phyloP scores from a whole-genome alignment of 140 eudicot genomes.

The Oenanthe javanica region DNA sequence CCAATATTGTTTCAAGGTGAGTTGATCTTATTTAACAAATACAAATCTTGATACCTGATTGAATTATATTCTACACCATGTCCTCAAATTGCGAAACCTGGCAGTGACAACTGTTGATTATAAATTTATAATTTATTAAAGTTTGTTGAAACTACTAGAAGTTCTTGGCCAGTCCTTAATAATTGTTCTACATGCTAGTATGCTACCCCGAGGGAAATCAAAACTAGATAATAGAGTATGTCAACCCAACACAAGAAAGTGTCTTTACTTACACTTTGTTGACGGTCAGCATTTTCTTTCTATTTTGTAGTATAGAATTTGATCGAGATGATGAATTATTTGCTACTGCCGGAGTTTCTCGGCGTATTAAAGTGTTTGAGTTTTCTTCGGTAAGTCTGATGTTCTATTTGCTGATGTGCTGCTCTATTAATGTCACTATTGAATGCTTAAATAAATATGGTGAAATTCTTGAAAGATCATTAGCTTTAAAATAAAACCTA shows the following conservation, averaged over 20 bases:
- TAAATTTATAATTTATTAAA: background rate
- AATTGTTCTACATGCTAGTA: background rate
- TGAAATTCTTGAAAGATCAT: background rate
- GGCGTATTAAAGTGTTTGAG: constrained; percentile 86
- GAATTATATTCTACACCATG: background rate
- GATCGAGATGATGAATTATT: constrained; percentile 94
- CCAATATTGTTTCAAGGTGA: constrained; percentile 91
- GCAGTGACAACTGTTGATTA: background rate
- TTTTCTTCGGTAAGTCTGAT: constrained; percentile 66
- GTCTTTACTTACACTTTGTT: background rate
- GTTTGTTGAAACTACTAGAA: background rate
- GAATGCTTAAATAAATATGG: no score
- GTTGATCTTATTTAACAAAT: constrained; percentile 11
- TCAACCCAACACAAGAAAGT: background rate
- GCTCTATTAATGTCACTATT: background rate
- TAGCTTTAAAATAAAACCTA: no score
- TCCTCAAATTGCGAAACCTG: background rate
- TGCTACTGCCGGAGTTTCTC: constrained; percentile 98
- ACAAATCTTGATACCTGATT: background rate
- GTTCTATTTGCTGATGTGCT: constrained; percentile 1
- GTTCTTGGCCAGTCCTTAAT: background rate
- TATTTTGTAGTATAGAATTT: constrained; percentile 78
- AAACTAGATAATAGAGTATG: background rate
- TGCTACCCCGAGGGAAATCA: background rate
- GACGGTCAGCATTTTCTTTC: background rate